These are phyloP conservation scores for Helenozyma rhizophorensis DNA, from an alignment of 805 yeast species.

Conservation along the genomic window DNA sequence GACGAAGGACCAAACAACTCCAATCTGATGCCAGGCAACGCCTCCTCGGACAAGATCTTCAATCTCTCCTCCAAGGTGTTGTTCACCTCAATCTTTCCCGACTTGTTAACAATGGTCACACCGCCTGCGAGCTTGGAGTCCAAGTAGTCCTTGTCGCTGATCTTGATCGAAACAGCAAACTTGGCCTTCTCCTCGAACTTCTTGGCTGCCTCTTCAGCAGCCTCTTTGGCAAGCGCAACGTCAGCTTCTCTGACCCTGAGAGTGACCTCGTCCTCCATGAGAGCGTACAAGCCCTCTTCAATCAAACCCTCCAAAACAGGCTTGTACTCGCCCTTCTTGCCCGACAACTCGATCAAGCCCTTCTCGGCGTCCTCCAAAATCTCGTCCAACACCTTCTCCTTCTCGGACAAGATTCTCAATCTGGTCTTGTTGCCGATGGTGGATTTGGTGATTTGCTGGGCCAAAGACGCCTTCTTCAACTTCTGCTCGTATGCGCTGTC, in stretches of 20 bases:
- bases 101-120: slow-evolving; percentile 60
- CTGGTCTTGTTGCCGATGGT: slow-evolving; percentile 94
- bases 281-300: slow-evolving; percentile 65
- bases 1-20: slow-evolving; percentile 84
- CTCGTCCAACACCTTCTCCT: slow-evolving; percentile 68
- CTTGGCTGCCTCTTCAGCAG: slow-evolving; percentile 56
- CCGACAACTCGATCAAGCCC: slow-evolving; percentile 55
- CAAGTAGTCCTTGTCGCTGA: slow-evolving; percentile 57
- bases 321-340: slow-evolving; percentile 57
- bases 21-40: slow-evolving; percentile 88
- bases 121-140: slow-evolving; percentile 79
- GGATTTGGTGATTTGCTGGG: slow-evolving; percentile 93
- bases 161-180: slow-evolving; percentile 47
- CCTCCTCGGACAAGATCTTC: slow-evolving; percentile 71
- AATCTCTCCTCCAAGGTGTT: slow-evolving; percentile 96
- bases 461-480: slow-evolving; percentile 84
- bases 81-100: slow-evolving; percentile 82
- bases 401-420: slow-evolving; percentile 80
- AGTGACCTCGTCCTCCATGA: slow-evolving; percentile 66
- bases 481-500: slow-evolving; percentile 77
- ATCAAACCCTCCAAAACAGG: slow-evolving; percentile 71
- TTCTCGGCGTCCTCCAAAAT: slow-evolving; percentile 68
- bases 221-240: slow-evolving; percentile 54
- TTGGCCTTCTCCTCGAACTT: slow-evolving; percentile 62
- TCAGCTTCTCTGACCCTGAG: slow-evolving; percentile 69